A percentile compares a stretch with the other conserved stretches of the same genome.
phyloP scores from a whole-genome alignment of 805 yeast genomes.

The Pichia sporocuriosa region DNA sequence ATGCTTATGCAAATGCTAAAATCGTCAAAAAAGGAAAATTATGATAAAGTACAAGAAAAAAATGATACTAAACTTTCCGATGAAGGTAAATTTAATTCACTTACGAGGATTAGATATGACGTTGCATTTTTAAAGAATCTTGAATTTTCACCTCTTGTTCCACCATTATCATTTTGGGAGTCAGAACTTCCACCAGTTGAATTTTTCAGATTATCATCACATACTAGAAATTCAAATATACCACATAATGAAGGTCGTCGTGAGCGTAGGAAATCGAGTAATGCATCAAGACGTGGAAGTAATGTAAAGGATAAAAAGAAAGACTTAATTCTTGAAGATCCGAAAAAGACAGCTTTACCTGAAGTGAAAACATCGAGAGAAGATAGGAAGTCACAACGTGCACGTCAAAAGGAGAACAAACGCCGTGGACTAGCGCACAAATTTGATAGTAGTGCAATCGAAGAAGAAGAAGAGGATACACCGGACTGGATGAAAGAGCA shows the following conservation, averaged over 20 bases:
- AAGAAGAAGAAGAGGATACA: conserved; percentile 20
- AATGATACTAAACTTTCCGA: neutral
- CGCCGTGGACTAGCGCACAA: conserved; percentile 19
- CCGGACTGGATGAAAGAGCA: conserved; percentile 35
- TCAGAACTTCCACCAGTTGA: conserved; percentile 37
- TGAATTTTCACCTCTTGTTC: conserved; percentile 11
- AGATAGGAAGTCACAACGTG: conserved; percentile 11
- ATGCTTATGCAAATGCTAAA: conserved; percentile 6
- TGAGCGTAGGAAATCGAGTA: conserved; percentile 17
- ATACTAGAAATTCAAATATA: no score
- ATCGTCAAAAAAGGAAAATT: neutral
- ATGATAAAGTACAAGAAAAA: neutral
- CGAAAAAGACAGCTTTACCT: neutral
- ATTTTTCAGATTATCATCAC: conserved; percentile 48
- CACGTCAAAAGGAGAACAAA: conserved; percentile 17
- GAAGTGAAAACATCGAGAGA: no score
- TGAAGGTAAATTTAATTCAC: neutral
- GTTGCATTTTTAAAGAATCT: conserved; percentile 4
- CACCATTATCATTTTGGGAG: conserved; percentile 17
- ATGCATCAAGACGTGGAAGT: conserved; percentile 7
- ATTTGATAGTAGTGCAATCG: conserved; percentile 1
- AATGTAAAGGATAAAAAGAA: conserved; percentile 1
- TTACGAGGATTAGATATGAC: neutral
- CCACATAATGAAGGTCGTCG: conserved; percentile 2
- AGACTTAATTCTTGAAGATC: neutral